phyloP scores from a whole-genome alignment of 768 basidiomycete species.

The Auricularia sp. region DNA sequence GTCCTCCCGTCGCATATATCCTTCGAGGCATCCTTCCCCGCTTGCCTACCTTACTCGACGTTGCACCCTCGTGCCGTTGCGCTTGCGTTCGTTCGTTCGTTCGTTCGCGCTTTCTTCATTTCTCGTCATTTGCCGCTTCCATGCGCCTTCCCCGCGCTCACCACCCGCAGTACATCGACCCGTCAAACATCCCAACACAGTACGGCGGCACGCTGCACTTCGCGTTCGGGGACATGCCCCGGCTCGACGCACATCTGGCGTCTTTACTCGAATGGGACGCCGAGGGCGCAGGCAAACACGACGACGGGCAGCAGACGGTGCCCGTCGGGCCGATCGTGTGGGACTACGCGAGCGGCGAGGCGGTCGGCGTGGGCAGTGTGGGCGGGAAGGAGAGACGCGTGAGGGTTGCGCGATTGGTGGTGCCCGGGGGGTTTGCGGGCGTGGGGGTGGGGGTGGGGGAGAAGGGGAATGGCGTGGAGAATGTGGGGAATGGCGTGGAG shows the following conservation, averaged over 20 bases:
- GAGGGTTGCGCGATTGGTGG: neutral
- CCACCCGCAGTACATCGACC: conserved; percentile 30
- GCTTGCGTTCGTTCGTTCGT: no score
- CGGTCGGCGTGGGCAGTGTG: neutral
- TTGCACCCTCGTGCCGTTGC: no score
- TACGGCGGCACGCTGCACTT: conserved; percentile 74
- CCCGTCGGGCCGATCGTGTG: neutral
- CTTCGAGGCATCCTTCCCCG: no score
- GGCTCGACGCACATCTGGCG: conserved; percentile 39
- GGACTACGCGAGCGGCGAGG: neutral
- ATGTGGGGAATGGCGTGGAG: neutral
- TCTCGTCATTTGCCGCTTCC: no score
- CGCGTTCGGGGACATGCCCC: conserved; percentile 57
- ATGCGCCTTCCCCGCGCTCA: no score
- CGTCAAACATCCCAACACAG: conserved; percentile 44
- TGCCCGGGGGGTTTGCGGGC: no score
- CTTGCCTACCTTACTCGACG: no score
- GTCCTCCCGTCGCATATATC: no score
- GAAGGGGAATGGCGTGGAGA: neutral
- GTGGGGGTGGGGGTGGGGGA: neutral
- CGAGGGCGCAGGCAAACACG: neutral
- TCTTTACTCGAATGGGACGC: neutral
- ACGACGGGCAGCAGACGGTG: neutral
- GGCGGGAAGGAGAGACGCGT: neutral
- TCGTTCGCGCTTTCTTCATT: no score